Evolutionary conservation across 2,329 filamentous ascomycete genomes (phyloP).

Genomic region (Lachnellula suecica): DNA sequence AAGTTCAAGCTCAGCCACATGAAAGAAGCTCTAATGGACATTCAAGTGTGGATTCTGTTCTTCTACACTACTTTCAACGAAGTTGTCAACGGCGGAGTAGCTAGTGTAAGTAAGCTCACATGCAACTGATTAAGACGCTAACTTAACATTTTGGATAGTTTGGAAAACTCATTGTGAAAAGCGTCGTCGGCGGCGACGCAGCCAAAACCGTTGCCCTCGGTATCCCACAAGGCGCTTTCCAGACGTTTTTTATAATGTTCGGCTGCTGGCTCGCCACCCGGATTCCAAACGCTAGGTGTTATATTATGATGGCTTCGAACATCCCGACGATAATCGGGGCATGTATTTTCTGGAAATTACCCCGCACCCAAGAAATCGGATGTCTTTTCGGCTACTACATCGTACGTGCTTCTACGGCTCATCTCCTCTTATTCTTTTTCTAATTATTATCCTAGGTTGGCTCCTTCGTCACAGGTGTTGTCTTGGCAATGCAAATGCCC

Average conservation of each 20-base stretch:
- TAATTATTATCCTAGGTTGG: slow-evolving; percentile 27
- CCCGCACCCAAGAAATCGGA: slow-evolving; percentile 28
- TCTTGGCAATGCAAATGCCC: slow-evolving; percentile 52
- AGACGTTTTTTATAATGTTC: slow-evolving; percentile 51
- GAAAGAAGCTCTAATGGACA: slow-evolving; percentile 44
- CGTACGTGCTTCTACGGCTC: neutral
- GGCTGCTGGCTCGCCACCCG: slow-evolving; percentile 51
- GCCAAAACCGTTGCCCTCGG: slow-evolving; percentile 50
- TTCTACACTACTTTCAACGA: slow-evolving; percentile 51
- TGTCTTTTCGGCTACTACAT: slow-evolving; percentile 33
- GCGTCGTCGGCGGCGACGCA: slow-evolving; percentile 39
- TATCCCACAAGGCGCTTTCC: slow-evolving; percentile 54
- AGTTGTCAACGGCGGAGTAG: slow-evolving; percentile 50
- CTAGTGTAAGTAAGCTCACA: slow-evolving; percentile 34
- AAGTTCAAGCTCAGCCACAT: slow-evolving; percentile 48
- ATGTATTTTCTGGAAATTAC: slow-evolving; percentile 30
- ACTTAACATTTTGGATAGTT: slow-evolving; percentile 34
- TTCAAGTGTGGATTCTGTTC: slow-evolving; percentile 45
- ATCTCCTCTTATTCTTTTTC: neutral
- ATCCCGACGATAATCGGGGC: slow-evolving; percentile 32
- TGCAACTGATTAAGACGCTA: too few relatives aligned
- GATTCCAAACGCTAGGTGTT: slow-evolving; percentile 49
- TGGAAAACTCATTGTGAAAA: slow-evolving; percentile 54
- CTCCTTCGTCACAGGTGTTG: slow-evolving; percentile 49
- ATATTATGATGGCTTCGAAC: slow-evolving; percentile 31